Evolutionary conservation across 305 asterid species (phyloP), one percentile per base, ranked within the genome.

Genomic region (Striga hermonthica): DNA sequence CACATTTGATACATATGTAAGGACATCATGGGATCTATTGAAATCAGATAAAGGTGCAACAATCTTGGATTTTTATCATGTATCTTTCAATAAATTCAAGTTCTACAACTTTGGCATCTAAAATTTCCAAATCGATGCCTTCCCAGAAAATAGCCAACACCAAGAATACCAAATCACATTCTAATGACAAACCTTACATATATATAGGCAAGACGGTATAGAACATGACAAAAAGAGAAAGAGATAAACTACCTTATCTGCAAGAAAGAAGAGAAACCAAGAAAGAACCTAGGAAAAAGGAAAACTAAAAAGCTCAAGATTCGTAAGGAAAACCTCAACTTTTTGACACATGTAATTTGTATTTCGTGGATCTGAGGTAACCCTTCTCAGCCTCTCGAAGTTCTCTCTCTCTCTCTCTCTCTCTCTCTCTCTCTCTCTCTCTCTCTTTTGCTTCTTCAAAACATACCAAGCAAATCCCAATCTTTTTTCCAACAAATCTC

Each of bases 291-390:
- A 58, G 66, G 69, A 58, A 45, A 76, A 74, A 59, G 34, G 69
- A 71, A 65, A 67, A 58, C 82, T 70, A 73, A 76, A 68, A 62
- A 61, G 71, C 68, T 64, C 86, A 78, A 79, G 82, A 83, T 78
- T 84, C 96, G 85, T 86, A 85, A 58, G 83, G 60, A 86, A 83
- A 77, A 64, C 73, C 81, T 78, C 64, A 73, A 74, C 87, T 85
- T 83, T 60, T 80, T 67, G 86, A 76, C 90, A 83, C 84, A 74
- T 83, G 91, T 82, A 73, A 78, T 69, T 72, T 72, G 60, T 79
- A 76, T 87, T 84, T 80, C 91, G 80, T 78, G 93, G 89, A 89
- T 89, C 88, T 75, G 68, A 85, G 83, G 80, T 66, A 82, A 87
- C 68, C 72, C 83, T 12, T 72, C 79, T 76, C 82, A 74, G 78